Percentiles rank a stretch among this genome's conserved stretches.
Conservation (phyloP, 2,329 filamentous ascomycete species). For the Periglandula ipomoeae region DNA sequence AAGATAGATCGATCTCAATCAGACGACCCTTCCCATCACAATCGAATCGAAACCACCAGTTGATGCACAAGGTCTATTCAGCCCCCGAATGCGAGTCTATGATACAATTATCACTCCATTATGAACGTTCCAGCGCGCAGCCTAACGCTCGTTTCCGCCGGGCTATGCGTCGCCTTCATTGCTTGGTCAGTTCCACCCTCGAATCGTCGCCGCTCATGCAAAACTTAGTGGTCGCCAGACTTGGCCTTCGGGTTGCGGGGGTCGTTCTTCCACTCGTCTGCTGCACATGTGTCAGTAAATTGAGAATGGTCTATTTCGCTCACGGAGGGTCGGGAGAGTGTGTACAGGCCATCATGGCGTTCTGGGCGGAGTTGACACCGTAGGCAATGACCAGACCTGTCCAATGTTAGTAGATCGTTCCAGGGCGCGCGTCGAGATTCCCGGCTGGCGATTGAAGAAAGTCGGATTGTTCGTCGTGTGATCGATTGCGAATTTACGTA, state of each 20-base stretch:
- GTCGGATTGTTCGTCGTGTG: background rate
- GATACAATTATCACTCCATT: conserved; percentile 30
- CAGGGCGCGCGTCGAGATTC: background rate
- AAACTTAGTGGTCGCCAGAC: conserved; percentile 35
- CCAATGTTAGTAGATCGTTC: background rate
- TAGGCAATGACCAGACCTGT: conserved; percentile 79
- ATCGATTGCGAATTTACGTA: conserved; percentile 42
- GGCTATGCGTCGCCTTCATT: conserved; percentile 13
- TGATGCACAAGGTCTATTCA: conserved; percentile 24
- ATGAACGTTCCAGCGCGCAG: conserved; percentile 9
- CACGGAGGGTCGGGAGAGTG: conserved; percentile 4
- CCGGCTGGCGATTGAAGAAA: too few species aligned
- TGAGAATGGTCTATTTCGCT: background rate
- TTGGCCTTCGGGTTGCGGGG: conserved; percentile 69
- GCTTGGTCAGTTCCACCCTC: conserved; percentile 10
- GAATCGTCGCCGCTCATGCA: conserved; percentile 13
- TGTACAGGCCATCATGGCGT: conserved; percentile 67
- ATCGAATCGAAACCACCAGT: background rate
- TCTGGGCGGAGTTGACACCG: conserved; percentile 80
- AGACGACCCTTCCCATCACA: background rate
- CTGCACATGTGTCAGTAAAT: conserved; percentile 37
- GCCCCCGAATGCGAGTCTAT: conserved; percentile 28
- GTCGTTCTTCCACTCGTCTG: conserved; percentile 94
- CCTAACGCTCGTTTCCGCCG: conserved; percentile 16
- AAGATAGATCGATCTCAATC: background rate